phyloP scores from a whole-genome alignment of 1,139 yeast species.

The Chernovozyma aurita region DNA sequence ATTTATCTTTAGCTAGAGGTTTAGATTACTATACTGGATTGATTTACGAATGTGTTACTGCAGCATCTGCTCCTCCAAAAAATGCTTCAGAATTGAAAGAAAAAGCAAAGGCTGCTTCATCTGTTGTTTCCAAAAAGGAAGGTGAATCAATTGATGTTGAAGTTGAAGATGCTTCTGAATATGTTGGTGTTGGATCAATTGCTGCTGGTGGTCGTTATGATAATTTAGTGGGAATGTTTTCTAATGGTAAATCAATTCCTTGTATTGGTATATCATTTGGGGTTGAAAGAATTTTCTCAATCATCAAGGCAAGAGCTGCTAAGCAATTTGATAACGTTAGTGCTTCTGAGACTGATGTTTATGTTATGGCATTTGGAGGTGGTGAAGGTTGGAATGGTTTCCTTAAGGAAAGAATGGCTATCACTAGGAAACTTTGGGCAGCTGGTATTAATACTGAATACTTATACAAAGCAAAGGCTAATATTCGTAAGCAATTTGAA shows the following conservation, averaged over 20 bases:
- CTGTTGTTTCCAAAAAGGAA: slow-evolving; percentile 32
- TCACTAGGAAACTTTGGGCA: slow-evolving; percentile 78
- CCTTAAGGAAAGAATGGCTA: slow-evolving; percentile 82
- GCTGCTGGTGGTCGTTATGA: slow-evolving; percentile 99
- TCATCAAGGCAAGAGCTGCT: slow-evolving; percentile 70
- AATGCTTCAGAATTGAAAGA: slow-evolving; percentile 66
- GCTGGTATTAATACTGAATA: slow-evolving; percentile 89
- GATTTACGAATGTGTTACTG: slow-evolving; percentile 92
- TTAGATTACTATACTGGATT: slow-evolving; percentile 95
- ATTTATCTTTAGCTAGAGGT: slow-evolving; percentile 93
- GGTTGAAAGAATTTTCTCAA: slow-evolving; percentile 88
- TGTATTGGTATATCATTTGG: slow-evolving; percentile 98
- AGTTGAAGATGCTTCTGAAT: slow-evolving; percentile 91
- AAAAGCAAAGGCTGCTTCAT: slow-evolving; percentile 16
- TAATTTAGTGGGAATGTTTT: slow-evolving; percentile 93
- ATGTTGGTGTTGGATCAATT: slow-evolving; percentile 96
- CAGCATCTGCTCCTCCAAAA: slow-evolving; percentile 90
- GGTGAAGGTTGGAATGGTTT: slow-evolving; percentile 95
- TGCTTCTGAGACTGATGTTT: slow-evolving; percentile 87
- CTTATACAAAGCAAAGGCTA: slow-evolving; percentile 87
- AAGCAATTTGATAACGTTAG: slow-evolving; percentile 56
- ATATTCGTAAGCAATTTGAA: slow-evolving; percentile 92
- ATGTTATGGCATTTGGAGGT: slow-evolving; percentile 97
- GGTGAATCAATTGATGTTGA: slow-evolving; percentile 32
- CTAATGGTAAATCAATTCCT: slow-evolving; percentile 89